Conservation (phyloP, 2,329 filamentous ascomycete species). For the Cladosporium oxysporum region DNA sequence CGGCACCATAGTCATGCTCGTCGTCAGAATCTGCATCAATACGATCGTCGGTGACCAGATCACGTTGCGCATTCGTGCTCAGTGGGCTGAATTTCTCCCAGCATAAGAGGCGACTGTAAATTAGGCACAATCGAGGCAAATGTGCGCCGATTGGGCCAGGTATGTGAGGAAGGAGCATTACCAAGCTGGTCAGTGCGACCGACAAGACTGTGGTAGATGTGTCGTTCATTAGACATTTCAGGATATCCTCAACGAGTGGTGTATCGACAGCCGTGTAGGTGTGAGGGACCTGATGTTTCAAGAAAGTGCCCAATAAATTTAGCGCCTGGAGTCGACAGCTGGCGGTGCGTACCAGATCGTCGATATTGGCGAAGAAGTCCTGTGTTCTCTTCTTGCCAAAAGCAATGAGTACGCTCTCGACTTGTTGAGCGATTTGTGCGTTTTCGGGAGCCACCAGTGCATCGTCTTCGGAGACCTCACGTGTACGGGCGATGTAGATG, state of each 20-base stretch:
- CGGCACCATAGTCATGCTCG: slow-evolving; percentile 42
- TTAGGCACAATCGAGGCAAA: slow-evolving; percentile 74
- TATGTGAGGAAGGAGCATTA: slow-evolving; percentile 82
- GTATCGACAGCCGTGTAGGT: slow-evolving; percentile 73
- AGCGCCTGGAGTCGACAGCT: slow-evolving; percentile 65
- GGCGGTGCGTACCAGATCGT: slow-evolving; percentile 66
- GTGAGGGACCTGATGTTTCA: slow-evolving; percentile 76
- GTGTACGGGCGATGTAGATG: slow-evolving; percentile 46
- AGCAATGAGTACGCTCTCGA: slow-evolving; percentile 54
- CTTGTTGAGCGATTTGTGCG: slow-evolving; percentile 50
- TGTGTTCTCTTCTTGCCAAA: slow-evolving; percentile 70
- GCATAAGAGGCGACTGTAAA: slow-evolving; percentile 77
- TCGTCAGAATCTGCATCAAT: slow-evolving; percentile 35
- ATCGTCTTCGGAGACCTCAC: slow-evolving; percentile 40
- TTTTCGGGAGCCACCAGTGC: slow-evolving; percentile 44
- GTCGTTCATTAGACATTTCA: slow-evolving; percentile 74
- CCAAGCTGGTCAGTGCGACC: slow-evolving; percentile 70
- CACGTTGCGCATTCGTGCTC: slow-evolving; percentile 37
- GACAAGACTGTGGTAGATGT: slow-evolving; percentile 77
- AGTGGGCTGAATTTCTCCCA: slow-evolving; percentile 63
- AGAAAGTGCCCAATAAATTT: slow-evolving; percentile 69
- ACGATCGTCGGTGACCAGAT: slow-evolving; percentile 39
- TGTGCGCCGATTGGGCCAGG: slow-evolving; percentile 69
- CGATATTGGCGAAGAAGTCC: slow-evolving; percentile 66
- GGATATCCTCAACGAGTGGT: slow-evolving; percentile 67